These are phyloP conservation scores for Magnusiomyces suaveolens DNA, from an alignment of 1,139 yeast genomes.

Conservation along the genomic window DNA sequence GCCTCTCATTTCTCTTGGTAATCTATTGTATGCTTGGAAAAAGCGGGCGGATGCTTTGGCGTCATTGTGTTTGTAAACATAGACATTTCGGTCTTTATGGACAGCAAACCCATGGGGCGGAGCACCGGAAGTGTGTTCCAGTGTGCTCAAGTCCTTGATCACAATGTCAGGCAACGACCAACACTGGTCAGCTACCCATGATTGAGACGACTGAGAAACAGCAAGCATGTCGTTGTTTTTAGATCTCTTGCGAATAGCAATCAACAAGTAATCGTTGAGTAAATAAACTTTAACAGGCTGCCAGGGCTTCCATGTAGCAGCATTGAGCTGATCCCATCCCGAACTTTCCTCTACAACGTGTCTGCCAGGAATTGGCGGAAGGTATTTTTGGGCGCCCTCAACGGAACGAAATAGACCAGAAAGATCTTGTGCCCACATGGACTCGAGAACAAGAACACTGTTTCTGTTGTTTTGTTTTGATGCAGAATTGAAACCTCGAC, in stretches of 20 bases:
- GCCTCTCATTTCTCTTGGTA: background rate
- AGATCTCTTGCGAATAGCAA: constrained; percentile 56
- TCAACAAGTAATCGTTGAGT: constrained; percentile 64
- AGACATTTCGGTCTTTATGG: background rate
- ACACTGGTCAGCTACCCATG: constrained; percentile 65
- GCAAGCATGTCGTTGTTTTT: constrained; percentile 19
- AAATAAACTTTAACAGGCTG: constrained; percentile 69
- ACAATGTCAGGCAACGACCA: constrained; percentile 63
- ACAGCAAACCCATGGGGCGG: constrained; percentile 26
- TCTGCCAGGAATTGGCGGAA: constrained; percentile 71
- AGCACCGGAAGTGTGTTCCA: constrained; percentile 10
- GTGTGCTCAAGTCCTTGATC: constrained; percentile 35
- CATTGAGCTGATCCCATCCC: constrained; percentile 80
- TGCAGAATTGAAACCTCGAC: background rate
- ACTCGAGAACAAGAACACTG: constrained; percentile 63
- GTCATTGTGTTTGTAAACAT: constrained; percentile 5
- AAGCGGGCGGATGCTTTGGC: background rate
- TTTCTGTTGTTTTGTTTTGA: constrained; percentile 41
- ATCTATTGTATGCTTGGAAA: constrained; percentile 1
- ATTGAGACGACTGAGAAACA: constrained; percentile 22
- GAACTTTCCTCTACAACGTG: constrained; percentile 74
- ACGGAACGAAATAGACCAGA: constrained; percentile 68
- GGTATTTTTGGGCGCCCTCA: constrained; percentile 78
- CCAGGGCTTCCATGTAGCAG: constrained; percentile 76
- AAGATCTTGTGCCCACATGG: constrained; percentile 72